Base-by-base conservation (phyloP, 768 basidiomycete species). In the Pholiota molesta region DNA sequence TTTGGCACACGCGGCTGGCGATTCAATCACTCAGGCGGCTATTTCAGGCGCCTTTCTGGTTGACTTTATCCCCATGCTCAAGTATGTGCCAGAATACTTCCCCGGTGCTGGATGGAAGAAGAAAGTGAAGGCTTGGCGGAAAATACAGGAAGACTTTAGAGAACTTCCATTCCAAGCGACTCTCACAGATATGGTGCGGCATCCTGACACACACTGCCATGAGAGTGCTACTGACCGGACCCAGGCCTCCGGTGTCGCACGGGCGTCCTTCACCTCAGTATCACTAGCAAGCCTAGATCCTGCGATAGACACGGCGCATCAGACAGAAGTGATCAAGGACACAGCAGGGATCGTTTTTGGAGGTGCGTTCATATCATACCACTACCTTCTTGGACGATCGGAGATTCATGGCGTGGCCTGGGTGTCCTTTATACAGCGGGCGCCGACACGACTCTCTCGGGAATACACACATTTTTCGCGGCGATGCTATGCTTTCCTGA, bases 81-180 rank as follows among this genome's bases (percentile, higher is more conserved):
- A 76, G 65, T 71, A 83, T 63, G 67, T 89, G 0, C 88, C 89
- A 0, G 65, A 69, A 47, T 90, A 84, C 83, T 68, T 84, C 37
- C 88, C 88, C 3, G 88, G 87, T 16, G 81, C 85, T 0, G 78
- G 78, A 0, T 90, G 88, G 78, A 77, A 84, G 67, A 75, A 75
- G 35, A 81, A 84, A 56, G 87, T 85, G 0, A 68, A 57, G 2
- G 60, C 66, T 13, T 87, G 85, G 84, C 73, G 73, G 19, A 69
- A 71, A 37, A 64, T 74, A 3, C 73, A 76, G 44, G 61, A 74
- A 11, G 68, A 74, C 28, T 76, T 82, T 68, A 68, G 74, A 11
- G 73, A 79, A 16, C 60, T 71, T 13, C 81, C 82, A 0, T 84
- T 71, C 57, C 45, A 59, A 13, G 71, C 65, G 10, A 67, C 72